Evolutionary conservation across 768 basidiomycete species (phyloP).

Genomic region (Polyporus arcularius): DNA sequence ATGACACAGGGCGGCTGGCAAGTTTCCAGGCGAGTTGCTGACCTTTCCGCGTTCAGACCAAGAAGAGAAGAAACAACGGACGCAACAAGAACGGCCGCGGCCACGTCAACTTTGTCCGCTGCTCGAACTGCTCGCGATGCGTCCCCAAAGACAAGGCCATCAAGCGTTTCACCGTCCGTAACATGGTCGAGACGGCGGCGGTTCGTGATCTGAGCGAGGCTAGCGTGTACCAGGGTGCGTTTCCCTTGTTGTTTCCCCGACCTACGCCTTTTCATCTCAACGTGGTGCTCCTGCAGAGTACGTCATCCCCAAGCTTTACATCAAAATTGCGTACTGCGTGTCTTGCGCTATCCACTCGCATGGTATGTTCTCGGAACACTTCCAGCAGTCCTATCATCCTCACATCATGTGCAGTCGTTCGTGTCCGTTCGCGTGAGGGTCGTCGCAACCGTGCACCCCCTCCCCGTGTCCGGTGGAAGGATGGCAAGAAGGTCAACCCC

Average conservation of each 20-base stretch:
- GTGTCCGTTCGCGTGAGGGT: constrained; percentile 94
- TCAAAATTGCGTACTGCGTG: constrained; percentile 98
- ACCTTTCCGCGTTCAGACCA: constrained; percentile 61
- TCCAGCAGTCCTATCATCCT: neutral
- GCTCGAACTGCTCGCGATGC: constrained; percentile 99
- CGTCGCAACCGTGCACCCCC: constrained; percentile 98
- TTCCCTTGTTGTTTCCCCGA: neutral
- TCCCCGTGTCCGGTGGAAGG: constrained; percentile 93
- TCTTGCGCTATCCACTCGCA: constrained; percentile 99
- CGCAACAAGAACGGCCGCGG: constrained; percentile 99
- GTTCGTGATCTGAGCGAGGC: constrained; percentile 97
- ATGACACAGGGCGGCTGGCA: constrained; percentile 24
- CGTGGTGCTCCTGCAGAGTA: constrained; percentile 62
- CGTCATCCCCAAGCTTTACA: constrained; percentile 94
- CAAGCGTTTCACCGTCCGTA: constrained; percentile 98
- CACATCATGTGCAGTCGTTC: constrained; percentile 67
- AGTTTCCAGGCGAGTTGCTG: constrained; percentile 16
- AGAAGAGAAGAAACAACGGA: constrained; percentile 99
- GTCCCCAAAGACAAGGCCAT: constrained; percentile 99
- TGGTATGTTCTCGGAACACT: constrained; percentile 51
- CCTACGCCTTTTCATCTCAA: neutral
- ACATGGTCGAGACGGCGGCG: constrained; percentile 99
- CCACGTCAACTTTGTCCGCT: constrained; percentile 91
- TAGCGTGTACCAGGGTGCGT: constrained; percentile 85
- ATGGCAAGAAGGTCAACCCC: constrained; percentile 94